Conservation (phyloP, 768 basidiomycete species). For the Lactarius tabidus region DNA sequence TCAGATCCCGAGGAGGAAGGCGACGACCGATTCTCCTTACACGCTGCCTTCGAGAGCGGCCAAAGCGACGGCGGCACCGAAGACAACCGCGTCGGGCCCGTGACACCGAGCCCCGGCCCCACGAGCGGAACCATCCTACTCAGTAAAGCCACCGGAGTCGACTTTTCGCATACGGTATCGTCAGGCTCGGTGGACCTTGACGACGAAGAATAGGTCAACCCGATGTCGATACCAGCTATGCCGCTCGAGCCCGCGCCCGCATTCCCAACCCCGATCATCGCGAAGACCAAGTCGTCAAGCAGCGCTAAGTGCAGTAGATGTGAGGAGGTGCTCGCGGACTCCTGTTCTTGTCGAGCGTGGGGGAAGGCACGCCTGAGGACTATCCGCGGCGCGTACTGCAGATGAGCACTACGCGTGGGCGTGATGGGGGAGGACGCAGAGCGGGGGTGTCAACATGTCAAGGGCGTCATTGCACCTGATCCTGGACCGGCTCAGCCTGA, state of each 20-base stretch:
- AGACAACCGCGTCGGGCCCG: constrained; percentile 65
- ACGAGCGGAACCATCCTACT: background rate
- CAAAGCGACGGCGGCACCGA: constrained; percentile 64
- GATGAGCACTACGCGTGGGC: constrained; percentile 70
- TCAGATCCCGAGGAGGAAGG: constrained; percentile 69
- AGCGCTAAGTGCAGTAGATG: constrained; percentile 40
- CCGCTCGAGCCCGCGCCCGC: constrained; percentile 16
- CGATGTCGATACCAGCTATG: constrained; percentile 43
- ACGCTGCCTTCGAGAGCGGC: constrained; percentile 35
- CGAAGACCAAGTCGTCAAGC: constrained; percentile 26
- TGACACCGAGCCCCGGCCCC: constrained; percentile 58
- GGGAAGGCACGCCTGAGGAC: constrained; percentile 20
- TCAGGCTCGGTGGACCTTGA: constrained; percentile 39
- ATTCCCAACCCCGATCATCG: constrained; percentile 18
- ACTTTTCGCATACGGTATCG: constrained; percentile 33
- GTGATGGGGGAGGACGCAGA: constrained; percentile 84
- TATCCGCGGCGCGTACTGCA: constrained; percentile 36
- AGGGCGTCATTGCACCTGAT: constrained; percentile 50
- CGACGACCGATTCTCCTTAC: constrained; percentile 51
- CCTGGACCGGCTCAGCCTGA: constrained; percentile 4
- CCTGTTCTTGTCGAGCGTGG: constrained; percentile 22
- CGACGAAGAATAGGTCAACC: constrained; percentile 63
- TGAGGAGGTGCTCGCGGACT: constrained; percentile 33
- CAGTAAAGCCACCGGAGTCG: no score
- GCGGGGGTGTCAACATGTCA: constrained; percentile 81